phyloP scores from a whole-genome alignment of 2,329 filamentous ascomycete genomes.

The Penicillium sp. region DNA sequence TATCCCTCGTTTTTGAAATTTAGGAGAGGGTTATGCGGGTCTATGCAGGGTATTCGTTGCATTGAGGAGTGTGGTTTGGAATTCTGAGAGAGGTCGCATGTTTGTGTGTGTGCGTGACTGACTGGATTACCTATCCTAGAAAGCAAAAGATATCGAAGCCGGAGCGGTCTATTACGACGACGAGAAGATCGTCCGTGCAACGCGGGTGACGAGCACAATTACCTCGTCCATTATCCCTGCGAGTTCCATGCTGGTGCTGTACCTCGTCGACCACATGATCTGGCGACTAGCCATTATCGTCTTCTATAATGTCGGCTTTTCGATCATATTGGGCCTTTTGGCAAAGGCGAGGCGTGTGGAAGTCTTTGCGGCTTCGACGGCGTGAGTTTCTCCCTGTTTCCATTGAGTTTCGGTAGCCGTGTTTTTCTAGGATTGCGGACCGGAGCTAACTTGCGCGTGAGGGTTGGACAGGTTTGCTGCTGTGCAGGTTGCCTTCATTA shows the following conservation, averaged over 20 bases:
- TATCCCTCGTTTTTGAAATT: neutral
- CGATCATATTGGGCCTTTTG: conserved; percentile 15
- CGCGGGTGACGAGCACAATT: conserved; percentile 7
- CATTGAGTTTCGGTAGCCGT: neutral
- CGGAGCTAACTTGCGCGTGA: neutral
- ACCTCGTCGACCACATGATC: conserved; percentile 10
- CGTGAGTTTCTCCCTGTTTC: conserved; percentile 12
- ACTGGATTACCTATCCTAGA: neutral
- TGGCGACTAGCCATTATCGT: conserved; percentile 10
- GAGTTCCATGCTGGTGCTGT: conserved; percentile 17
- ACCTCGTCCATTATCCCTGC: conserved; percentile 13
- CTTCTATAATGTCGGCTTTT: conserved; percentile 21
- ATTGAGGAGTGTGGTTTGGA: too few species aligned
- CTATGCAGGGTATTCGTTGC: too few species aligned
- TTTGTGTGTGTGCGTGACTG: too few species aligned
- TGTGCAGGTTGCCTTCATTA: conserved; percentile 21
- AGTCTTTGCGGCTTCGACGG: conserved; percentile 19
- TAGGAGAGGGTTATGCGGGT: too few species aligned
- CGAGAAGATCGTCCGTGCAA: conserved; percentile 9
- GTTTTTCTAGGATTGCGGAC: neutral
- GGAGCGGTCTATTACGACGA: conserved; percentile 15
- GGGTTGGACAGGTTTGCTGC: conserved; percentile 18
- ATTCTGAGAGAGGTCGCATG: too few species aligned
- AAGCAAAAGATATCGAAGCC: conserved; percentile 7
- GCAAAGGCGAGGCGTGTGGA: conserved; percentile 20